Evolutionary conservation across 192 early-diverging fungal genomes (phyloP).

Genomic region (Martensiomyces pterosporus): DNA sequence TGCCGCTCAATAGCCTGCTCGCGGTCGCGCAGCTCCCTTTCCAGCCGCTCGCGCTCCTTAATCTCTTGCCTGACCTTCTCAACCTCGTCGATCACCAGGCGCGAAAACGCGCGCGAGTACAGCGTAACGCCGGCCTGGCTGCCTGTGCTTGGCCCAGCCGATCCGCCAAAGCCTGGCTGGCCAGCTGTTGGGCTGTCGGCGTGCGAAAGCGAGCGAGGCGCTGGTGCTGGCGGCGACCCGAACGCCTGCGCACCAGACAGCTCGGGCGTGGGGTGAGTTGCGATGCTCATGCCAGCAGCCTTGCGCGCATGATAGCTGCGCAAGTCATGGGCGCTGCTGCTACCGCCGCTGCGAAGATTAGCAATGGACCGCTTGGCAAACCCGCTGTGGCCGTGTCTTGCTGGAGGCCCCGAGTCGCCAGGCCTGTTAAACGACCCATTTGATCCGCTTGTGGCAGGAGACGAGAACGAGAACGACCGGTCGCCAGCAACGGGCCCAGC

Average conservation of each 20-base stretch:
- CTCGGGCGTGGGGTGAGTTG: slow-evolving; percentile 4
- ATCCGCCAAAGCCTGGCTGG: slow-evolving; percentile 3
- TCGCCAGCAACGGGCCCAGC: slow-evolving; percentile 7
- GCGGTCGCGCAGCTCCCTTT: slow-evolving; percentile 57
- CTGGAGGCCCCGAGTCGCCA: slow-evolving; percentile 17
- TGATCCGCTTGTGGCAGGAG: slow-evolving; percentile 13
- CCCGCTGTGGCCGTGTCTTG: slow-evolving; percentile 24
- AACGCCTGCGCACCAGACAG: slow-evolving; percentile 15
- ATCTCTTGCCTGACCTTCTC: slow-evolving; percentile 64
- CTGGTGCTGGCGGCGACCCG: slow-evolving; percentile 46
- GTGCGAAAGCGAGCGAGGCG: slow-evolving; percentile 31
- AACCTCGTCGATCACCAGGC: slow-evolving; percentile 56
- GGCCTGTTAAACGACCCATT: too few species aligned
- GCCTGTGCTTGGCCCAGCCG: slow-evolving; percentile 1
- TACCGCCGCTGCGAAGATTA: slow-evolving; percentile 25
- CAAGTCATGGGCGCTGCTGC: background rate
- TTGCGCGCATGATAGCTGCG: slow-evolving; percentile 9
- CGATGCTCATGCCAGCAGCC: slow-evolving; percentile 2
- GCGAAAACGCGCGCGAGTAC: slow-evolving; percentile 35
- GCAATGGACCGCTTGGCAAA: slow-evolving; percentile 51
- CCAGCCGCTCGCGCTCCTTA: slow-evolving; percentile 64
- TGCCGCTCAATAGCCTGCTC: slow-evolving; percentile 47
- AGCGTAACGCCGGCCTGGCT: background rate
- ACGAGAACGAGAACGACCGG: slow-evolving; percentile 32
- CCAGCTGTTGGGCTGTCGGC: slow-evolving; percentile 19